A percentile compares a stretch with the other conserved stretches of the same genome.
Evolutionary conservation across 441 rosid genomes (phyloP).

Genomic region (Omphalea diandra): DNA sequence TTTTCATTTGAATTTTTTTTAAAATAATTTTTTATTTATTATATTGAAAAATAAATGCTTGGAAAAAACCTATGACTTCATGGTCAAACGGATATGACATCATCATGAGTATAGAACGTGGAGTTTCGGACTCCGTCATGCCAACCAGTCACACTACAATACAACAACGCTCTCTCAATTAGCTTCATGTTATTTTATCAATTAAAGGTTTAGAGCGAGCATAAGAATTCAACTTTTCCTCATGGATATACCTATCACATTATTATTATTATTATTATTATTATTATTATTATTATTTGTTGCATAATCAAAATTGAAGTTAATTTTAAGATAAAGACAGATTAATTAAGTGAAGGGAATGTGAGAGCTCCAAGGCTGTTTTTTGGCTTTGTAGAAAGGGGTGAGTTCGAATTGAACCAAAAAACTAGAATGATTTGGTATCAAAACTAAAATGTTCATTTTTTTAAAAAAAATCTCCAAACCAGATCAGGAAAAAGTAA

Average conservation of each 20-base stretch:
- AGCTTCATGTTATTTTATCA: neutral
- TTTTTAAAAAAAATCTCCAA: too few species aligned
- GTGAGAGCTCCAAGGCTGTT: slow-evolving; percentile 16
- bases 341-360: neutral
- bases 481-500: too few species aligned
- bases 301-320: neutral
- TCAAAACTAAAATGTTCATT: too few species aligned
- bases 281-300: neutral
- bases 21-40: too few species aligned
- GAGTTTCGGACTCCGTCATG: slow-evolving; percentile 6
- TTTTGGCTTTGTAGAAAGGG: slow-evolving; percentile 4
- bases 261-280: neutral
- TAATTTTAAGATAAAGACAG: neutral
- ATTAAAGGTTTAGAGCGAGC: too few species aligned
- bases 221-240: too few species aligned
- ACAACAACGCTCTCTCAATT: too few species aligned
- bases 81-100: slow-evolving; percentile 20
- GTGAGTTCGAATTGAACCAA: too few species aligned
- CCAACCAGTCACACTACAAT: neutral
- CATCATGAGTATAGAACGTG: slow-evolving; percentile 8
- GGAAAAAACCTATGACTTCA: neutral
- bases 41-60: too few species aligned
- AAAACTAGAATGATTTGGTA: too few species aligned
- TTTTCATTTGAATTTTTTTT: too few species aligned
- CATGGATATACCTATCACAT: neutral